Percentiles rank a stretch among this genome's conserved stretches.
These are phyloP conservation scores for Trichophyton verrucosum DNA, from an alignment of 2,329 filamentous ascomycete species.

Conservation along the genomic window DNA sequence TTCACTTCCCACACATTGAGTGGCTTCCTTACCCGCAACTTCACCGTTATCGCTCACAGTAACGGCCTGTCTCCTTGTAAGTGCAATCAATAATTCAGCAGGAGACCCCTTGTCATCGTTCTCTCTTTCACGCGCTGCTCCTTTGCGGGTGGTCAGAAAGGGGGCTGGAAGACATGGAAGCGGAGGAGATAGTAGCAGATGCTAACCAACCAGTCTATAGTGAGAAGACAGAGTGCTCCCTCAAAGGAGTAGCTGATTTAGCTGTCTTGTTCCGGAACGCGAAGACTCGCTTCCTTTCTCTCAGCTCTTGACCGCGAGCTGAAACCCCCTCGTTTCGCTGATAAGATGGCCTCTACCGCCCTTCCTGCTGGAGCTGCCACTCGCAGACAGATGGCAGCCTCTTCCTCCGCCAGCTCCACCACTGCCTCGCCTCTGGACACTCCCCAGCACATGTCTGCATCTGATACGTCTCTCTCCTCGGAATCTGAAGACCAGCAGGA, in stretches of 20 bases:
- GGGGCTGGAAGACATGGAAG: not conserved
- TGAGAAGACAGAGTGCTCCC: not conserved
- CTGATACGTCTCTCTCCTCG: slow-evolving; percentile 85
- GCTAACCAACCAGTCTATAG: not conserved
- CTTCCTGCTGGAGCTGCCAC: slow-evolving; percentile 37
- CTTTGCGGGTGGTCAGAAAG: not conserved
- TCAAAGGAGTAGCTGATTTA: not conserved
- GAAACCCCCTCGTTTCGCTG: not conserved
- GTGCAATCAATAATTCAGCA: not conserved
- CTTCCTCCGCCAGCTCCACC: slow-evolving; percentile 43
- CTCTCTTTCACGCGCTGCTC: not conserved
- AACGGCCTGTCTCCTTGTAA: not conserved
- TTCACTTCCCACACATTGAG: not conserved
- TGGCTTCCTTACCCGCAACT: not conserved
- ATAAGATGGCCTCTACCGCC: slow-evolving; percentile 41
- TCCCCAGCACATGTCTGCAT: slow-evolving; percentile 50
- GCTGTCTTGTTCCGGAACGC: not conserved
- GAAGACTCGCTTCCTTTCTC: not conserved
- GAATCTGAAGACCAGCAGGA: slow-evolving; percentile 55
- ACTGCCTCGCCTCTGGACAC: slow-evolving; percentile 47
- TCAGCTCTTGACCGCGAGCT: not conserved
- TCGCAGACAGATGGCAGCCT: slow-evolving; percentile 39
- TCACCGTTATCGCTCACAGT: not conserved
- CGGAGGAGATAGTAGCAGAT: not conserved
- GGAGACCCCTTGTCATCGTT: not conserved